Evolutionary conservation across 129 eudicot species (phyloP), one percentile per base, ranked within the genome.

Genomic region (Escallonia herrerae): DNA sequence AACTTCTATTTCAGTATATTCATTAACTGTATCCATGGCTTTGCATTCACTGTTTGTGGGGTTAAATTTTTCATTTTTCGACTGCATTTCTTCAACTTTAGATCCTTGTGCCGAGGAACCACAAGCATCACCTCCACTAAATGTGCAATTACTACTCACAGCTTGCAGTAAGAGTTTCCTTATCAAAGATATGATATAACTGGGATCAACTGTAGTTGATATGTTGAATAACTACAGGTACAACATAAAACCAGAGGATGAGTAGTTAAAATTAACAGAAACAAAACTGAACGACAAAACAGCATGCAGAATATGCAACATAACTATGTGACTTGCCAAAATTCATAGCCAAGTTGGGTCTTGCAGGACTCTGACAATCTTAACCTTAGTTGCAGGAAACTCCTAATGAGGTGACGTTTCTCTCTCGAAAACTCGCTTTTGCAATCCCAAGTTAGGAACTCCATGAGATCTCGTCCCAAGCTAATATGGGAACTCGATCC

Each of bases 161-260:
- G 76, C 71, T 7, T 82, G 75, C 6, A 96, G 98, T 44, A 93
- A 65, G 72, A 94, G 97, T 64, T 83, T 89, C 83, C 99, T 72
- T 65, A 94, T 86, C 82, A 89, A 72, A 41, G 99, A 89, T 76
- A 94, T 94, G 11, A 94, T 69, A 70, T 94, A 82, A 72, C 95
- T 78, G 58, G 97, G 97, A 80, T 94, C 99, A 45, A 94, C 95
- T 15, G 99, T 84, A 1, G 99, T 94, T 59, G 87, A 74, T 58
- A 94, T 70, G 67, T 94, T 96, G 79, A 94, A 94, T 62, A 79
- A 66, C 99, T 93, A 84, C 74, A 59, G 39, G 68, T 53, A 82
- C 70, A 77, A 63, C 33, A 42, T 39, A 40, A 48, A 47, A 50
- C 6, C 10, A 57, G 13, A 49, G 51, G 33, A 63, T 44, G 33